These are phyloP conservation scores for Saccharomycopsis synnaedendra DNA, from an alignment of 805 yeast species.

Conservation along the genomic window DNA sequence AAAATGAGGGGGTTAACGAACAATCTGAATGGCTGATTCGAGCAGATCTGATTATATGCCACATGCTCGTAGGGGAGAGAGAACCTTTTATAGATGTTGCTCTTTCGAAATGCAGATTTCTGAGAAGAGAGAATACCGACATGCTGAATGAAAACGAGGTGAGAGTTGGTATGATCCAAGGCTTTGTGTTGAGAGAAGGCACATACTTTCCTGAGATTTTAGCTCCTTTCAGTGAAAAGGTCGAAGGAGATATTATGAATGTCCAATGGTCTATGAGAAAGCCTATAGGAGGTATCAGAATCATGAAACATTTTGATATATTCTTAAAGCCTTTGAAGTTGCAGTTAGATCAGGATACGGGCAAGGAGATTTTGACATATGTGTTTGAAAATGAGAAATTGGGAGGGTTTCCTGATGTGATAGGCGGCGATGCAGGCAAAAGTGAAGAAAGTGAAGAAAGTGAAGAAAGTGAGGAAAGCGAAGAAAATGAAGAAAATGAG, in stretches of 20 bases:
- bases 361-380: constrained; percentile 51
- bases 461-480: constrained; percentile 13
- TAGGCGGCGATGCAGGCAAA: constrained; percentile 1
- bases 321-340: constrained; percentile 55
- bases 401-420: constrained; percentile 6
- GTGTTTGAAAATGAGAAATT: constrained; percentile 47
- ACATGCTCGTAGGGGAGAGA: constrained; percentile 48
- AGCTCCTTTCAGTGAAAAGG: constrained; percentile 30
- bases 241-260: constrained; percentile 24
- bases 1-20: constrained; percentile 18
- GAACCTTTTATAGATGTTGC: constrained; percentile 62
- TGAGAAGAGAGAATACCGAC: constrained; percentile 50
- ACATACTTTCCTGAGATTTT: constrained; percentile 64
- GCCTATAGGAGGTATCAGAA: constrained; percentile 87
- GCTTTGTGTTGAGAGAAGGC: constrained; percentile 46
- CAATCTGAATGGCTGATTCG: constrained; percentile 49
- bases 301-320: constrained; percentile 54
- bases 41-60: constrained; percentile 63
- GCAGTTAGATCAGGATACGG: constrained; percentile 62
- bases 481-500: neutral
- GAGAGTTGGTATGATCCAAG: constrained; percentile 52
- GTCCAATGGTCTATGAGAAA: constrained; percentile 69
- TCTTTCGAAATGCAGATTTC: constrained; percentile 47
- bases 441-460: constrained; percentile 15
- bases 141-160: constrained; percentile 57